These are phyloP conservation scores for Pseudozyma sp. DNA, from an alignment of 1,284 basidiomycete genomes.

Conservation along the genomic window DNA sequence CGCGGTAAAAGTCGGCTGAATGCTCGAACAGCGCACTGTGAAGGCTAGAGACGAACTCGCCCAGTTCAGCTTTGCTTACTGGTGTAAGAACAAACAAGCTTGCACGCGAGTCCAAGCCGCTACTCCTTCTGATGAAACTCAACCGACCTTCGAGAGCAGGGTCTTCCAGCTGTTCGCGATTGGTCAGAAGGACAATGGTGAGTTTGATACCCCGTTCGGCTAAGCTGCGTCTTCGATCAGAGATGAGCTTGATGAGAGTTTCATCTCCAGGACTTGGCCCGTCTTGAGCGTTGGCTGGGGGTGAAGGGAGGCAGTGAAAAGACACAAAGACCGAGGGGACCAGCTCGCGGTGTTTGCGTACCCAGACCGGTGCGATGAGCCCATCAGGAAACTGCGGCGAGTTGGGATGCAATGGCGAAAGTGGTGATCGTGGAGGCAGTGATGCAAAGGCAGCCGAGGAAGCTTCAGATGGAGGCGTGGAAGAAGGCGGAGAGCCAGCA, in stretches of 20 bases:
- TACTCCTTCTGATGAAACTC: conserved; percentile 85
- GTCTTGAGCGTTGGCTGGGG: conserved; percentile 7
- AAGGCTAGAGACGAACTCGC: conserved; percentile 73
- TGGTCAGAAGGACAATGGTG: conserved; percentile 92
- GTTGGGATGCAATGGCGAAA: conserved; percentile 86
- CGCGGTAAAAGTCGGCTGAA: conserved; percentile 89
- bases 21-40: conserved; percentile 88
- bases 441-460: conserved; percentile 37
- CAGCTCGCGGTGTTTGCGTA: conserved; percentile 90
- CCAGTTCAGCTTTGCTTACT: conserved; percentile 80
- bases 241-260: conserved; percentile 76
- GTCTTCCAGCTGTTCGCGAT: conserved; percentile 75
- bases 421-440: conserved; percentile 77
- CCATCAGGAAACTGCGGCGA: conserved; percentile 94
- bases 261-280: conserved; percentile 74
- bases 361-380: conserved; percentile 95
- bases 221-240: conserved; percentile 80
- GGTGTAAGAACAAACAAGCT: conserved; percentile 94
- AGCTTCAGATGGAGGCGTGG: conserved; percentile 10
- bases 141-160: conserved; percentile 83
- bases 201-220: conserved; percentile 90
- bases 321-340: conserved; percentile 92
- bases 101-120: conserved; percentile 88
- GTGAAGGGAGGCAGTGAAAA: conserved; percentile 77
- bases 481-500: conserved; percentile 62